These are phyloP conservation scores for Pinus albicaulis DNA, from an alignment of 75 land plant species.

Conservation along the genomic window DNA sequence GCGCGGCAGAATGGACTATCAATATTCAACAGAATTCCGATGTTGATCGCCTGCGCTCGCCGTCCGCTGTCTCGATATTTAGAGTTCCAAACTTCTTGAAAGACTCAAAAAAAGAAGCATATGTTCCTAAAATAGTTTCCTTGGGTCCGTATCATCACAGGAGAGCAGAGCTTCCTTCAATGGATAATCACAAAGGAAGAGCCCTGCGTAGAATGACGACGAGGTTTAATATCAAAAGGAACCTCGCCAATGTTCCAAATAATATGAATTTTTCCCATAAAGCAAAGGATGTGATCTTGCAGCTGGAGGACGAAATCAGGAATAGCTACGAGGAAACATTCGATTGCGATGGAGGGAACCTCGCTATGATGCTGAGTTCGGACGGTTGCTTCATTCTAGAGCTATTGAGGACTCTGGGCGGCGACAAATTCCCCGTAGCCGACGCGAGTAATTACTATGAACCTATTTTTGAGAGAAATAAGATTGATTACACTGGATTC, in stretches of 20 bases:
- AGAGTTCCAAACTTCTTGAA: neutral
- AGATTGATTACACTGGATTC: too few species aligned
- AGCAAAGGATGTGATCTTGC: neutral
- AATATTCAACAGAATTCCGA: neutral
- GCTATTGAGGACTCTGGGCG: slow-evolving; percentile 40
- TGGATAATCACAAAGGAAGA: slow-evolving; percentile 52
- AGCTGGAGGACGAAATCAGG: slow-evolving; percentile 27
- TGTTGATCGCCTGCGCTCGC: too few species aligned
- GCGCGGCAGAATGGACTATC: neutral
- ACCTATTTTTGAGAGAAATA: neutral
- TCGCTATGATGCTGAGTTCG: slow-evolving; percentile 40
- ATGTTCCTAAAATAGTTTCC: slow-evolving; percentile 7
- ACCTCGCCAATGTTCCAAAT: slow-evolving; percentile 19
- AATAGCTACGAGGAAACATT: slow-evolving; percentile 38
- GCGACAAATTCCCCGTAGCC: neutral
- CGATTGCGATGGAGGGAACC: slow-evolving; percentile 22
- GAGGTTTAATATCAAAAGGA: slow-evolving; percentile 10
- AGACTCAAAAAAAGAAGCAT: neutral
- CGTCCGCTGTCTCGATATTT: neutral
- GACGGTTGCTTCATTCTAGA: slow-evolving; percentile 55
- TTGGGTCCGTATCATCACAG: slow-evolving; percentile 42
- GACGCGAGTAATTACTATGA: slow-evolving; percentile 31
- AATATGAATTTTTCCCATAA: too few species aligned
- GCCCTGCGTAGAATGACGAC: neutral
- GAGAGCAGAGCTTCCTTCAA: slow-evolving; percentile 16